Base-by-base conservation (phyloP, 2,329 filamentous ascomycete species). In the Thelonectria olida region DNA sequence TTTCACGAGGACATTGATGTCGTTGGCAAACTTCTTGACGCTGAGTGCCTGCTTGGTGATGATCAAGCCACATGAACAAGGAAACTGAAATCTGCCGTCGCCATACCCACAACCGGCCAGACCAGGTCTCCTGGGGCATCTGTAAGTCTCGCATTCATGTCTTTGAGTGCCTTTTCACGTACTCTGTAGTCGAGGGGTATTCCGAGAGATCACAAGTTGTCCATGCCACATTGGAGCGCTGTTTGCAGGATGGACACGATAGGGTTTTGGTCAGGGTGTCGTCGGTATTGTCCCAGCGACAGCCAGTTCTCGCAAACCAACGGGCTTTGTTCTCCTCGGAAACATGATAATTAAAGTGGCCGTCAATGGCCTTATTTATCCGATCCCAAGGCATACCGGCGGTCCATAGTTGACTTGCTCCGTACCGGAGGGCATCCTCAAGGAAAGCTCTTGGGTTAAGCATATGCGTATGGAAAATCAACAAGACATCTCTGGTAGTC, bases 381-480 rank as follows among this genome's bases (percentile, higher is more conserved):
- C 79, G 72, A 25, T 80, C 67, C 88, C 88, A 92, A 0, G 89
- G 90, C 58, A 92, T 80, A 0, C 83, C 82, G 1, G 81, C 80
- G 3, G 79, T 77, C 86, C 88, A 91, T 1, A 82, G 72, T 63
- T 85, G 80, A 60, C 79, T 80, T 5, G 79, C 62, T 0, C 82
- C 83, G 39, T 81, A 76, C 15, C 88, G 80, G 39, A 90, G 73
- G 66, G 87, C 90, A 70, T 91, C 89, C 57, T 91, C 88, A 7
- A 90, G 81, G 69, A 88, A 92, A 23, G 78, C 79, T 52, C 87
- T 79, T 1, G 89, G 90, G 63, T 91, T 92, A 1, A 92, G 82
- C 83, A 90, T 86, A 66, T 89, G 89, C 0, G 88, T 77, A 73
- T 92, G 89, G 88, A 88, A 91, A 0, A 91, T 87, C 86, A 92